These are phyloP conservation scores for Fraxinus nigra DNA, from an alignment of 305 asterid species.

Conservation along the genomic window DNA sequence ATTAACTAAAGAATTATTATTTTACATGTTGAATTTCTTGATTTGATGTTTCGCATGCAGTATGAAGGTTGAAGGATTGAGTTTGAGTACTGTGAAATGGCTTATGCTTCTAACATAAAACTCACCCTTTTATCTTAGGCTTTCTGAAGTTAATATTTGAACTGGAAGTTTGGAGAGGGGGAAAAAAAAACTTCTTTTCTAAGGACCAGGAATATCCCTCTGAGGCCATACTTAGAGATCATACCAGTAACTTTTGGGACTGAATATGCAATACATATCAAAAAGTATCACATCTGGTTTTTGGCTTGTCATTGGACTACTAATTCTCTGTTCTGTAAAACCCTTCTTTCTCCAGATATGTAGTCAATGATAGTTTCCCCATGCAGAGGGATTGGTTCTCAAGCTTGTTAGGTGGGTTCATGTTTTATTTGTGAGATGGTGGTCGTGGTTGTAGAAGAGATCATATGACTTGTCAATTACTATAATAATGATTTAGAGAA, in stretches of 20 bases:
- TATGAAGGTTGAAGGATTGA: neutral
- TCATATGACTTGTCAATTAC: neutral
- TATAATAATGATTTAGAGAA: neutral
- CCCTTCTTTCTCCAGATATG: neutral
- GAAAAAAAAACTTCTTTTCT: neutral
- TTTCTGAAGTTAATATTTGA: neutral
- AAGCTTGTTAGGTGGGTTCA: neutral
- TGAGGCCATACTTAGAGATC: neutral
- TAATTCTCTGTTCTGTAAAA: neutral
- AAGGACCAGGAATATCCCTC: neutral
- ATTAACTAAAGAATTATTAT: neutral
- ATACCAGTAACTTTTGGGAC: neutral
- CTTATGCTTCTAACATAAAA: neutral
- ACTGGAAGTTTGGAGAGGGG: neutral
- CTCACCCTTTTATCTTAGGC: neutral
- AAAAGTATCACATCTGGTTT: neutral
- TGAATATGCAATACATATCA: neutral
- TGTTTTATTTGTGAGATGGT: neutral
- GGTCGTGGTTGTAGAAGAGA: neutral
- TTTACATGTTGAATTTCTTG: neutral
- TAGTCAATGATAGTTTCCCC: neutral
- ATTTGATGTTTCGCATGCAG: neutral
- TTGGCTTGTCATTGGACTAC: neutral
- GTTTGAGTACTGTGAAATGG: neutral
- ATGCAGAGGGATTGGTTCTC: neutral